Evolutionary conservation across 257 asterid genomes (phyloP), one percentile per base, ranked within the genome.

Genomic region (Solanum sejunctum): DNA sequence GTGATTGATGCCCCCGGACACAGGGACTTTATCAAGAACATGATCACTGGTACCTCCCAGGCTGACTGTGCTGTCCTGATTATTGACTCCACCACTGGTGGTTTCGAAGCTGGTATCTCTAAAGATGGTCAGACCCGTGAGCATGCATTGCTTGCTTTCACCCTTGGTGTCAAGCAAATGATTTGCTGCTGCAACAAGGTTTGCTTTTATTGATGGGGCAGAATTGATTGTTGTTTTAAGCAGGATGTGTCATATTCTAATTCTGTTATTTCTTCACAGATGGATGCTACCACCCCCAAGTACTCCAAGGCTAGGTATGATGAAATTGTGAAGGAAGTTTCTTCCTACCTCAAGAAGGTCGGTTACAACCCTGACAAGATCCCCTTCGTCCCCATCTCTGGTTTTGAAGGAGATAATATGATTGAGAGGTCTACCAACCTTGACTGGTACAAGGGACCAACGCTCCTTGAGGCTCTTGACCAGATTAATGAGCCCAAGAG

Each of bases 1-100:
- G 98, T 94, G 84, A 94, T 94, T 80, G 98, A 94, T 90, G 98
- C 98, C 12, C 98, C 98, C 8, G 98, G 98, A 41, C 98, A 94
- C 77, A 93, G 97, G 85, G 97, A 94, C 86, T 94, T 94, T 16
- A 94, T 94, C 87, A 94, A 94, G 90, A 94, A 94, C 89, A 93
- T 94, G 98, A 94, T 94, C 80, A 94, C 97, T 32, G 97, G 97
- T 45, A 94, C 98, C 71, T 94, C 98, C 3, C 97, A 94, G 90
- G 97, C 98, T 73, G 97, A 94, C 36, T 94, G 97, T 87, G 98
- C 95, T 16, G 94, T 93, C 43, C 95, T 93, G 13, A 93, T 93
- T 82, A 93, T 93, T 11, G 98, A 93, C 83, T 93, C 98, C 83
- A 93, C 95, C 89, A 93, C 96, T 90, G 98, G 98, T 89, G 98